Conservation (phyloP, 306 rosid species). For the Acmispon strigosus region DNA sequence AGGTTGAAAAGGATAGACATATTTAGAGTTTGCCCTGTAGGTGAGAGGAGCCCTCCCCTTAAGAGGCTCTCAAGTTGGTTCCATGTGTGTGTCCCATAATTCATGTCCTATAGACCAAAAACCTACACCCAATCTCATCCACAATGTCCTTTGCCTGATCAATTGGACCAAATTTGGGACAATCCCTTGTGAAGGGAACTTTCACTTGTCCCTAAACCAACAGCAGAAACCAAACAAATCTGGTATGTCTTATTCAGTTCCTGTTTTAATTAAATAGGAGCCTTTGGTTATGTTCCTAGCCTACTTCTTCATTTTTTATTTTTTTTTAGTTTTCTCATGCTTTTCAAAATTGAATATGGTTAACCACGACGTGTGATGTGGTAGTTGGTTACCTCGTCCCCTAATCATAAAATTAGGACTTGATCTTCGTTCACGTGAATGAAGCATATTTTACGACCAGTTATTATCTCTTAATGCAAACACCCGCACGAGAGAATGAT, state of each 20-base stretch:
- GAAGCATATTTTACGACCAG: too few species aligned
- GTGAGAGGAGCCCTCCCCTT: slow-evolving; percentile 5
- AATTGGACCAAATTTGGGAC: slow-evolving; percentile 33
- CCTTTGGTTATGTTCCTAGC: slow-evolving; percentile 1
- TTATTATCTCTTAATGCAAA: too few species aligned
- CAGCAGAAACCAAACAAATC: slow-evolving; percentile 34
- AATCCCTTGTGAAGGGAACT: slow-evolving; percentile 36
- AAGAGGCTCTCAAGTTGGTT: not conserved
- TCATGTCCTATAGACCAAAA: slow-evolving; percentile 18
- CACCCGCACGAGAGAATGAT: too few species aligned
- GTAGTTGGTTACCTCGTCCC: too few species aligned
- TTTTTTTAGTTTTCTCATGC: not conserved
- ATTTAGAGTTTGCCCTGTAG: not conserved
- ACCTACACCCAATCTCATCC: slow-evolving; percentile 5
- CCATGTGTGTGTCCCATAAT: slow-evolving; percentile 10
- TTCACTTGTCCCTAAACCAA: slow-evolving; percentile 30
- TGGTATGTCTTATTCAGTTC: slow-evolving; percentile 17
- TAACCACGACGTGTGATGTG: not conserved
- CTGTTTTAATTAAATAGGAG: not conserved
- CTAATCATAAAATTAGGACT: too few species aligned
- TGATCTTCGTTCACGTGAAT: too few species aligned
- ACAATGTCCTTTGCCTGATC: slow-evolving; percentile 6
- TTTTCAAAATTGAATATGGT: slow-evolving; percentile 12
- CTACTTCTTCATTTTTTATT: not conserved
- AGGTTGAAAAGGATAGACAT: not conserved